These are phyloP conservation scores for Gaertneriomyces semiglobifer DNA, from an alignment of 192 early-diverging fungal species.

Conservation along the genomic window DNA sequence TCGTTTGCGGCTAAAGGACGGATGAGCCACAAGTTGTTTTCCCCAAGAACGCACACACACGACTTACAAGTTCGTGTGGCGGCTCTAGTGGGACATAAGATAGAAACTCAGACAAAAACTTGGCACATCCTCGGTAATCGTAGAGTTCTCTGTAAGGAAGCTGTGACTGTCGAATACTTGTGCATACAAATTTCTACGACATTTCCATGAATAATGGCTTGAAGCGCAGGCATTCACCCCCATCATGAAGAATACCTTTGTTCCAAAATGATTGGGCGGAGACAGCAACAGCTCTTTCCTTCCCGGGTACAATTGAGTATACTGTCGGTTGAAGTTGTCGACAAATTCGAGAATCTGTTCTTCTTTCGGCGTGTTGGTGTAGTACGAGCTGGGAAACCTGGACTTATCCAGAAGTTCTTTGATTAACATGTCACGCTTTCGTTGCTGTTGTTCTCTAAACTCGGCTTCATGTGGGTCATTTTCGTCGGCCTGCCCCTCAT, in stretches of 20 bases:
- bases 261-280: slow-evolving; percentile 53
- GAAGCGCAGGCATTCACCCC: neutral
- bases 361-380: slow-evolving; percentile 47
- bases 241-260: slow-evolving; percentile 29
- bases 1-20: slow-evolving; percentile 40
- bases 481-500: too few relatives aligned
- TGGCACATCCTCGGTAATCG: slow-evolving; percentile 52
- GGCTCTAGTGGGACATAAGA: slow-evolving; percentile 52
- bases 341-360: slow-evolving; percentile 48
- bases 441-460: slow-evolving; percentile 37
- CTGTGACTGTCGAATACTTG: slow-evolving; percentile 52
- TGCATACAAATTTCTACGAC: slow-evolving; percentile 57
- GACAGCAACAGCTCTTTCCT: slow-evolving; percentile 47
- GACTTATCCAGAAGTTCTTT: slow-evolving; percentile 39
- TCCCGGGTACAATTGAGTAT: slow-evolving; percentile 53
- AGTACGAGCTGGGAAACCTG: slow-evolving; percentile 45
- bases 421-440: slow-evolving; percentile 17
- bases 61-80: slow-evolving; percentile 53
- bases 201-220: neutral
- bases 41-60: neutral
- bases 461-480: slow-evolving; percentile 41
- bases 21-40: slow-evolving; percentile 4
- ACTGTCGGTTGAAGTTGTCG: slow-evolving; percentile 56
- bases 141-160: slow-evolving; percentile 54
- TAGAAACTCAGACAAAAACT: slow-evolving; percentile 54